phyloP scores from a whole-genome alignment of 2,329 filamentous ascomycete genomes.

The Aspergillus versicolor region DNA sequence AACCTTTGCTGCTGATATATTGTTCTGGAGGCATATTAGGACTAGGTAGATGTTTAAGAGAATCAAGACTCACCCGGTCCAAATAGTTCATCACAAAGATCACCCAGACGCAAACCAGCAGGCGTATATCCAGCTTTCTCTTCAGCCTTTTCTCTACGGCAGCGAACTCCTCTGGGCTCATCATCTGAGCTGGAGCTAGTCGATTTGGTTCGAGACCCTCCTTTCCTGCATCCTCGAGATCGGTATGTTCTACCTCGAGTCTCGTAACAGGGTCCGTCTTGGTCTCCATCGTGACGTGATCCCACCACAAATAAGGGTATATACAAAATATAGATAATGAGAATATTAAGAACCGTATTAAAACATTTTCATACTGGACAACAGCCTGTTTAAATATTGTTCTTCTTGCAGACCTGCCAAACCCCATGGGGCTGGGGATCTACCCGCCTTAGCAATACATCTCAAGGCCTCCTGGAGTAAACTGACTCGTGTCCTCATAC shows the following conservation, averaged over 20 bases:
- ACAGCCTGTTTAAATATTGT: background rate
- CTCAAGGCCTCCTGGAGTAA: background rate
- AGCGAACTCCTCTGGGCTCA: background rate
- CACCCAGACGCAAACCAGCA: background rate
- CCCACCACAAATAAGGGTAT: too few relatives aligned
- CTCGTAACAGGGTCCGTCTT: background rate
- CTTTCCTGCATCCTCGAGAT: background rate
- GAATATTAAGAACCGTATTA: too few relatives aligned
- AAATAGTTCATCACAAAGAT: constrained; percentile 5
- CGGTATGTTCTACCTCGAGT: background rate
- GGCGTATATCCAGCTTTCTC: background rate
- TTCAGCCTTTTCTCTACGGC: background rate
- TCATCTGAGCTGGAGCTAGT: background rate
- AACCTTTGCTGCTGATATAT: background rate
- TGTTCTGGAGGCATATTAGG: background rate
- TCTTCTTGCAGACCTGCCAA: background rate
- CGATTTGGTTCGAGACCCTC: background rate
- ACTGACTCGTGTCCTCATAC: background rate
- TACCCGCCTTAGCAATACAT: background rate
- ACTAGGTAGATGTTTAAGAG: too few relatives aligned
- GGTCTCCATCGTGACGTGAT: background rate
- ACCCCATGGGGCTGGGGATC: background rate
- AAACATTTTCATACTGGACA: background rate
- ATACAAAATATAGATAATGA: too few relatives aligned
- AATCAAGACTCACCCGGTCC: background rate